Percentiles rank a stretch among this genome's conserved stretches.
Conservation (phyloP, 352 stramenopile species). For the Achlya hypogyna region DNA sequence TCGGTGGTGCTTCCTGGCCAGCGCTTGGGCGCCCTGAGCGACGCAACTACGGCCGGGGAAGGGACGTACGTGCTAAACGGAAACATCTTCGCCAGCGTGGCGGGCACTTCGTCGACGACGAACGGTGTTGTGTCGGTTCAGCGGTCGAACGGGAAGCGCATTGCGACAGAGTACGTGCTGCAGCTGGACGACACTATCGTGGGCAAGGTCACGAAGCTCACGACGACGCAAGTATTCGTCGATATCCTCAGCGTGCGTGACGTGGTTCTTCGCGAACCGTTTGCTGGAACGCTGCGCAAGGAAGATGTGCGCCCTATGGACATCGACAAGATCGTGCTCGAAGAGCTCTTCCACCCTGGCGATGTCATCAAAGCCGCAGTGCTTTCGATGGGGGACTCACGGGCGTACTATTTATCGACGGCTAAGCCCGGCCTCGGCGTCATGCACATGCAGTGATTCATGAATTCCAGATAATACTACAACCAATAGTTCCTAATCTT, state of each 20-base stretch:
- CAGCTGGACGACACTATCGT: conserved; percentile 55
- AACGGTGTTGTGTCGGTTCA: conserved; percentile 37
- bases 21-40: conserved; percentile 7
- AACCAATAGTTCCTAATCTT: not conserved
- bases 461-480: not conserved
- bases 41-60: not conserved
- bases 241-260: conserved; percentile 64
- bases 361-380: conserved; percentile 70
- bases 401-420: conserved; percentile 77
- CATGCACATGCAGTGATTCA: conserved; percentile 24
- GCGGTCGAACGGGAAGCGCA: conserved; percentile 33
- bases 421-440: conserved; percentile 59
- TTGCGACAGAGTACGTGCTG: conserved; percentile 65
- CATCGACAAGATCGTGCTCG: conserved; percentile 71
- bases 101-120: conserved; percentile 33
- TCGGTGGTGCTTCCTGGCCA: conserved; percentile 11
- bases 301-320: conserved; percentile 75
- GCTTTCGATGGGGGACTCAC: conserved; percentile 79
- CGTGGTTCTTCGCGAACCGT: conserved; percentile 66
- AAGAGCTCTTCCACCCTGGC: conserved; percentile 58
- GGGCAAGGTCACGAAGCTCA: conserved; percentile 58
- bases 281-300: conserved; percentile 64
- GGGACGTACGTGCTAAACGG: conserved; percentile 38
- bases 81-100: conserved; percentile 61
- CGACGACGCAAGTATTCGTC: conserved; percentile 58